phyloP scores from a whole-genome alignment of 2,329 filamentous ascomycete species.

The Monilinia polystroma region DNA sequence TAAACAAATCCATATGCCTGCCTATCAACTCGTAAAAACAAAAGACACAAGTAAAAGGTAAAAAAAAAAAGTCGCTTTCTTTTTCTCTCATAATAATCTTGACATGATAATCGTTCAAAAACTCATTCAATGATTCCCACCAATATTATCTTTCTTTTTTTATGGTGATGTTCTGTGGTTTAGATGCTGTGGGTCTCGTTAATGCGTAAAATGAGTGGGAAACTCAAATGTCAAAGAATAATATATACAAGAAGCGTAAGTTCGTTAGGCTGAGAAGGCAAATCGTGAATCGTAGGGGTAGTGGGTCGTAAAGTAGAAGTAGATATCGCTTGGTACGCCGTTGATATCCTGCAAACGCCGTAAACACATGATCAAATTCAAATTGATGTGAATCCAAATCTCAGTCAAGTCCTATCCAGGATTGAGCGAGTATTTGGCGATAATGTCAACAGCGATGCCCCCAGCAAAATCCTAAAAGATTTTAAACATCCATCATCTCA shows the following conservation, averaged over 20 bases:
- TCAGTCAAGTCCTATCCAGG: constrained; percentile 39
- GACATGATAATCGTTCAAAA: constrained; percentile 24
- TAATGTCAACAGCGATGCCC: constrained; percentile 26
- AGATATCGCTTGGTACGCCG: constrained; percentile 26
- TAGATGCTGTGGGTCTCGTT: constrained; percentile 30
- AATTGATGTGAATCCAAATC: constrained; percentile 35
- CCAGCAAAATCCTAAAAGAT: constrained; percentile 27
- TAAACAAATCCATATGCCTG: constrained; percentile 17
- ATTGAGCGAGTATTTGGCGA: constrained; percentile 30
- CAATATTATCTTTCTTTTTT: constrained; percentile 9
- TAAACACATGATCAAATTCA: constrained; percentile 31
- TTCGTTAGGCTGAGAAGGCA: constrained; percentile 28
- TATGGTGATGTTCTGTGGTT: constrained; percentile 25
- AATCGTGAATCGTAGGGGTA: constrained; percentile 28
- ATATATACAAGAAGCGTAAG: constrained; percentile 33
- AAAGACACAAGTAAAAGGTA: constrained; percentile 20
- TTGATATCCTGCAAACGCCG: constrained; percentile 35
- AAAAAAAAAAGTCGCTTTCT: constrained; percentile 16
- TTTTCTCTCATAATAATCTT: constrained; percentile 24
- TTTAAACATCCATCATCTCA: constrained; percentile 43
- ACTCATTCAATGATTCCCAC: constrained; percentile 17
- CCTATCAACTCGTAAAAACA: constrained; percentile 16
- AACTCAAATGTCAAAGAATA: constrained; percentile 26
- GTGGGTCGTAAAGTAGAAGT: constrained; percentile 23
- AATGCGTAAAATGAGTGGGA: constrained; percentile 35